Evolutionary conservation across 2,329 filamentous ascomycete genomes (phyloP), one percentile per base, ranked within the genome.

Genomic region (Metarhizium guizhouense): DNA sequence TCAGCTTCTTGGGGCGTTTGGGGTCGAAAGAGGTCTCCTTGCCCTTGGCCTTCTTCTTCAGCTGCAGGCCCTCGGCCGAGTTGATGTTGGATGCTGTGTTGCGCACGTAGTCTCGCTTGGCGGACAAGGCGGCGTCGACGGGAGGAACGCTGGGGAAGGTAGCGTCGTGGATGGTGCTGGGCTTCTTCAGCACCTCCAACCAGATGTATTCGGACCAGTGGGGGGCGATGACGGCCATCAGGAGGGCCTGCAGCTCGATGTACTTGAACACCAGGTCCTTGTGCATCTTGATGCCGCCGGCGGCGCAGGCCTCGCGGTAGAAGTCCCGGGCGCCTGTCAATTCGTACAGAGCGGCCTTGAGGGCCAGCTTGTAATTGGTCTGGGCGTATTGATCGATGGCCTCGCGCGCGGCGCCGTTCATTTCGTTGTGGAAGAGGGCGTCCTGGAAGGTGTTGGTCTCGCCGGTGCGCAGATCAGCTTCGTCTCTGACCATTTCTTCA

Each of bases 121-220:
- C 90, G 6, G 86, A 86, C 57, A 96, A 81, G 47, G 78, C 75
- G 4, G 86, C 74, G 59, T 88, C 78, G 1, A 85, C 77, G 25
- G 81, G 78, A 1, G 87, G 82, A 0, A 90, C 84, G 52, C 80
- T 74, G 43, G 69, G 69, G 64, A 72, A 72, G 6, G 55, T 77
- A 13, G 88, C 90, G 53, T 85, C 83, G 74, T 97, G 92, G 64
- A 99, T 83, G 7, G 87, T 88, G 55, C 78, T 74, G 40, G 81
- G 70, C 76, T 89, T 91, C 68, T 87, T 83, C 58, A 99, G 83
- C 2, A 97, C 84, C 72, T 97, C 93, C 54, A 88, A 83, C 90
- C 91, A 97, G 68, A 99, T 84, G 72, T 95, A 88, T 68, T 99
- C 94, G 50, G 90, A 80, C 87, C 91, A 97, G 73, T 99, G 94